phyloP scores from a whole-genome alignment of 306 rosid genomes.

The Hippophae gyantsensis region DNA sequence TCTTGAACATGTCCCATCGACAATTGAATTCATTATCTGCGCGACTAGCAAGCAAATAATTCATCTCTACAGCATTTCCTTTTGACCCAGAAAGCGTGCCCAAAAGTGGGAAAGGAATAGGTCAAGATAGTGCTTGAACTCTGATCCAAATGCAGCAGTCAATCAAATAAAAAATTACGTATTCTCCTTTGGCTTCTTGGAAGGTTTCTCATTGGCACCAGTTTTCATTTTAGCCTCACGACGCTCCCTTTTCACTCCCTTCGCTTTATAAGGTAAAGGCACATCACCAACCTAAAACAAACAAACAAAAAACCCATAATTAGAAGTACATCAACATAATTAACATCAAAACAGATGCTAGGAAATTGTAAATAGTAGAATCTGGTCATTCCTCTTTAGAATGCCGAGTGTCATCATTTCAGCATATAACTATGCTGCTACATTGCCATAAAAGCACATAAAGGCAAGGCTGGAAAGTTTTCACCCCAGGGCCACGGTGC shows the following conservation, averaged over 20 bases:
- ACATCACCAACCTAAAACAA: conserved; percentile 21
- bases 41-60: too few species aligned
- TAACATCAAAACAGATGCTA: not conserved
- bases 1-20: too few species aligned
- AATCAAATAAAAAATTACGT: conserved; percentile 17
- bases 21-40: too few species aligned
- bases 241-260: conserved; percentile 88
- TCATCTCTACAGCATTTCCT: too few species aligned
- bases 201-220: conserved; percentile 25
- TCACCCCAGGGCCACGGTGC: too few species aligned
- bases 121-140: not conserved
- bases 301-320: not conserved
- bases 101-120: not conserved
- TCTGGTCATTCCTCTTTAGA: too few species aligned
- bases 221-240: conserved; percentile 59
- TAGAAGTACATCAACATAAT: not conserved
- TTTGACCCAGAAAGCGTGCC: too few species aligned
- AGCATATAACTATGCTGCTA: too few species aligned
- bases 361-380: too few species aligned
- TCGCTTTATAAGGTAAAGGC: conserved; percentile 48
- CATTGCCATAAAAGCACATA: too few species aligned
- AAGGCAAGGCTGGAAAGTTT: too few species aligned
- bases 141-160: not conserved
- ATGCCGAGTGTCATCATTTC: too few species aligned
- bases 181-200: conserved; percentile 57